A percentile compares a stretch with the other conserved stretches of the same genome.
Conservation (phyloP, 192 early-diverging fungal species). For the Coemansia sp. region DNA sequence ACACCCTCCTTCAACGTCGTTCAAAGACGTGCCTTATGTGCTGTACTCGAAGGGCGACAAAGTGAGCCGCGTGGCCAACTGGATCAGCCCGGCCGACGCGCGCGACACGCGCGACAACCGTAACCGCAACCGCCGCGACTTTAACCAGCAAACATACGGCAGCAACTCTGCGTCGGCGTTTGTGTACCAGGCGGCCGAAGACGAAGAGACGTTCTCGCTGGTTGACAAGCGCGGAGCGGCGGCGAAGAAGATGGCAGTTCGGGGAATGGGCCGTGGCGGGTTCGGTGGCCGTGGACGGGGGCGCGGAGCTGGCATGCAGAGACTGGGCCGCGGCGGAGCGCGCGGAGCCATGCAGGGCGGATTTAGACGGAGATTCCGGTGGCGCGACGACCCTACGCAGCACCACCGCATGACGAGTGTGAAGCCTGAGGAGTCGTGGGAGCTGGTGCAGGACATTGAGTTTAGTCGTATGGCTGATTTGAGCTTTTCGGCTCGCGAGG, state of each 20-base stretch:
- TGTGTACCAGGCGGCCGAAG: slow-evolving; percentile 83
- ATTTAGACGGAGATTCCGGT: slow-evolving; percentile 40
- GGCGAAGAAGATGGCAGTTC: slow-evolving; percentile 31
- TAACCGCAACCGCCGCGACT: slow-evolving; percentile 49
- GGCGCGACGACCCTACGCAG: slow-evolving; percentile 62
- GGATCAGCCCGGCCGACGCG: slow-evolving; percentile 73
- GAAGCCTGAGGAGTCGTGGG: slow-evolving; percentile 86
- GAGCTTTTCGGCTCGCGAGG: slow-evolving; percentile 73
- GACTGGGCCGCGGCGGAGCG: slow-evolving; percentile 55
- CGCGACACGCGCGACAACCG: slow-evolving; percentile 56
- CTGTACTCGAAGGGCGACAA: slow-evolving; percentile 96
- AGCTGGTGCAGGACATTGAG: slow-evolving; percentile 91
- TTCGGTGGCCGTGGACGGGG: slow-evolving; percentile 46
- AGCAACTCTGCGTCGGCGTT: slow-evolving; percentile 80
- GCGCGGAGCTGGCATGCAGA: slow-evolving; percentile 24
- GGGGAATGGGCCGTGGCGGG: slow-evolving; percentile 26
- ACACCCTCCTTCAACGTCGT: slow-evolving; percentile 60
- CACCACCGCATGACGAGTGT: slow-evolving; percentile 84
- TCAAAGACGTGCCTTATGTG: slow-evolving; percentile 87
- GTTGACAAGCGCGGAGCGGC: slow-evolving; percentile 52
- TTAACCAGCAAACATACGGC: slow-evolving; percentile 77
- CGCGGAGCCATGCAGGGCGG: slow-evolving; percentile 29
- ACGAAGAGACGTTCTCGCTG: slow-evolving; percentile 94
- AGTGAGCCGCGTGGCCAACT: slow-evolving; percentile 92
- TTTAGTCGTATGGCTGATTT: slow-evolving; percentile 84